These are phyloP conservation scores for Cordyceps cicadae DNA, from an alignment of 2,329 filamentous ascomycete genomes.

Conservation along the genomic window DNA sequence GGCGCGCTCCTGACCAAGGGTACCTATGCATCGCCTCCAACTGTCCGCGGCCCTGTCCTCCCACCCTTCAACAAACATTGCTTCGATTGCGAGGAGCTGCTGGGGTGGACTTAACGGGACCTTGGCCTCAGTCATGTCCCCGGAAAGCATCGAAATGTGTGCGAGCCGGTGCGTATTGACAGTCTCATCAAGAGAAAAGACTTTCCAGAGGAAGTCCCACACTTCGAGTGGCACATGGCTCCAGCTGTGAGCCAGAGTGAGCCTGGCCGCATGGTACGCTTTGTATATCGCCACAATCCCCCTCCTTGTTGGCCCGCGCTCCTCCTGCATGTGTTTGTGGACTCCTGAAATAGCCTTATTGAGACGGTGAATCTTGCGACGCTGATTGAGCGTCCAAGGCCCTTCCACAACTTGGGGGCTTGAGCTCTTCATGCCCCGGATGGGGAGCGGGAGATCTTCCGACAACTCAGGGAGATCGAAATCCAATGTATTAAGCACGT, in stretches of 20 bases:
- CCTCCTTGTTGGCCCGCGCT: conserved; percentile 23
- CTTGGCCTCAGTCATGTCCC: conserved; percentile 57
- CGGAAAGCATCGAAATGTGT: conserved; percentile 53
- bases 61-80: conserved; percentile 56
- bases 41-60: conserved; percentile 51
- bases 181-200: conserved; percentile 44
- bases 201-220: conserved; percentile 60
- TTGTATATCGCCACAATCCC: conserved; percentile 38
- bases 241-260: conserved; percentile 37
- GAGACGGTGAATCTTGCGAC: conserved; percentile 29
- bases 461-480: conserved; percentile 19
- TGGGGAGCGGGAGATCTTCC: conserved; percentile 17
- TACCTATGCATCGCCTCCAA: conserved; percentile 51
- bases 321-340: conserved; percentile 21
- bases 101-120: conserved; percentile 47
- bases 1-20: conserved; percentile 38
- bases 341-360: conserved; percentile 25
- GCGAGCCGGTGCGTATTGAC: conserved; percentile 47
- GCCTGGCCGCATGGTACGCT: conserved; percentile 39
- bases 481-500: conserved; percentile 18
- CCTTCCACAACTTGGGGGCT: conserved; percentile 29
- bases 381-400: conserved; percentile 29
- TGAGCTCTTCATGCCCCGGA: conserved; percentile 15
- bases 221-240: conserved; percentile 49
- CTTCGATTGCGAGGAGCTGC: conserved; percentile 59